Evolutionary conservation across 2,329 filamentous ascomycete genomes (phyloP).

Genomic region (Biscogniauxia mediterranea): DNA sequence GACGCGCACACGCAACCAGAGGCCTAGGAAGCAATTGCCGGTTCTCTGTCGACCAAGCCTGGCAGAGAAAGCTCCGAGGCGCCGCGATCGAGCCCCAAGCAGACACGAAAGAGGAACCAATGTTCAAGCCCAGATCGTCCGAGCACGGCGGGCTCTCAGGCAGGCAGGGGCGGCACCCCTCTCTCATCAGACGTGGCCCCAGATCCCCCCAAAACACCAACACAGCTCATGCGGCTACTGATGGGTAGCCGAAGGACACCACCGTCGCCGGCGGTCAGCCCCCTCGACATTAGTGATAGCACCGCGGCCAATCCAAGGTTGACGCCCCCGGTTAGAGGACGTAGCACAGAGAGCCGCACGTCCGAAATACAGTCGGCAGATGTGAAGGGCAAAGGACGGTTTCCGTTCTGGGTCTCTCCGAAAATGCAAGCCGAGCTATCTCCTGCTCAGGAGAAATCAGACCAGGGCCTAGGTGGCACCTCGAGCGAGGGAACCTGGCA

Average conservation of each 20-base stretch:
- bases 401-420: conserved; percentile 14
- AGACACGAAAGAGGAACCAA: conserved; percentile 4
- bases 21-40: neutral
- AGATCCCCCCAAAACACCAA: conserved; percentile 9
- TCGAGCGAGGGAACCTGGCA: neutral
- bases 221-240: conserved; percentile 12
- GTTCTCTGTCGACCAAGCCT: neutral
- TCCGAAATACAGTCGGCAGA: conserved; percentile 2
- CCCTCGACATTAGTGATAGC: conserved; percentile 4
- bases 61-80: neutral
- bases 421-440: conserved; percentile 1
- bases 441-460: neutral
- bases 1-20: neutral
- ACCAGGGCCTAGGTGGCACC: conserved; percentile 1
- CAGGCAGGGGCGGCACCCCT: neutral
- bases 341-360: conserved; percentile 7
- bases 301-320: neutral
- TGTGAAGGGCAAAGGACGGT: conserved; percentile 7
- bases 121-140: conserved; percentile 10
- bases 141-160: conserved; percentile 3
- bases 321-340: neutral
- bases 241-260: conserved; percentile 9
- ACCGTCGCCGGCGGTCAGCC: conserved; percentile 9
- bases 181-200: conserved; percentile 5
- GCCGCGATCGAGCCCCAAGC: conserved; percentile 1